Evolutionary conservation across 2,329 filamentous ascomycete genomes (phyloP).

Genomic region (Cytospora piceicola): DNA sequence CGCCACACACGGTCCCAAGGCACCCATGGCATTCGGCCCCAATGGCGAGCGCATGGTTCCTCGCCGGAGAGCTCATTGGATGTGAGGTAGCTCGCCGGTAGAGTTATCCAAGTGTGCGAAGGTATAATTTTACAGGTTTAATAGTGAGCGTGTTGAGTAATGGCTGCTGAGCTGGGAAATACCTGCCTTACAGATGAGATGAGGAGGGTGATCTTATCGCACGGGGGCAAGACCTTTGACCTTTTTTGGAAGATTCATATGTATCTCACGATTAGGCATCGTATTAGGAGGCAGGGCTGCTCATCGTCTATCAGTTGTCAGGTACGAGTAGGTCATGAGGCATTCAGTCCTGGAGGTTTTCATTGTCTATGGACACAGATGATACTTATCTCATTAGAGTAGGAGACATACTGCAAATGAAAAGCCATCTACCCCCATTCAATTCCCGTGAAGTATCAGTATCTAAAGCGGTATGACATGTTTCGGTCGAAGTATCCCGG

Average conservation of each 20-base stretch:
- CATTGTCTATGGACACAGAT: slow-evolving; percentile 5
- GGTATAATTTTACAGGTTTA: slow-evolving; percentile 2
- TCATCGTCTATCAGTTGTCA: slow-evolving; percentile 24
- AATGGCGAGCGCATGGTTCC: not conserved
- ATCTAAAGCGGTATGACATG: not conserved
- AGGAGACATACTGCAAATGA: slow-evolving; percentile 14
- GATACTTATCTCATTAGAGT: slow-evolving; percentile 3
- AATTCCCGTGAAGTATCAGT: not conserved
- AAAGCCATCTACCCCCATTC: not conserved
- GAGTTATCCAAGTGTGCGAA: not conserved
- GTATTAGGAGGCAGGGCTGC: slow-evolving; percentile 19
- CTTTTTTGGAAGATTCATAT: slow-evolving; percentile 27
- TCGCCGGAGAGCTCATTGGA: slow-evolving; percentile 12
- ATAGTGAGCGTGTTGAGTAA: not conserved
- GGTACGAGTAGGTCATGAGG: slow-evolving; percentile 14
- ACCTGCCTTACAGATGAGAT: not conserved
- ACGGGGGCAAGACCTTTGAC: slow-evolving; percentile 5
- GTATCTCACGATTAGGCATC: slow-evolving; percentile 27
- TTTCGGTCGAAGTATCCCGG: not conserved
- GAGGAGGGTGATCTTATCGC: slow-evolving; percentile 12
- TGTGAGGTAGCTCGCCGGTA: not conserved
- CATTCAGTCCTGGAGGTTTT: not conserved
- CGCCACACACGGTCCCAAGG: not conserved
- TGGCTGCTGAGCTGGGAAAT: not conserved
- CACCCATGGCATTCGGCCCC: not conserved